These are phyloP conservation scores for Bruguiera gymnorhiza DNA, from an alignment of 345 rosid genomes.

Conservation along the genomic window DNA sequence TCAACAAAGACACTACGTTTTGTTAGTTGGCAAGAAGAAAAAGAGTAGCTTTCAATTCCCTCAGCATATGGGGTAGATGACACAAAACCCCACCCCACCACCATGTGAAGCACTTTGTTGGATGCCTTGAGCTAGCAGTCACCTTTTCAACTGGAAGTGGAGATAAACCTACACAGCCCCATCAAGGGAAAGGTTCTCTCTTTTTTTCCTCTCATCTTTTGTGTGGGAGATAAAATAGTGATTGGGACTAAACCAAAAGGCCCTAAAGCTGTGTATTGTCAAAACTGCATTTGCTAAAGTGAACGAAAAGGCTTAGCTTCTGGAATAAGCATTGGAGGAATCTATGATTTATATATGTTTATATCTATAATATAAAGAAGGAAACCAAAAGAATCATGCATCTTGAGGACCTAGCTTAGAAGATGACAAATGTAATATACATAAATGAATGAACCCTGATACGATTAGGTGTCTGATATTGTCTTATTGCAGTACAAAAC, in stretches of 20 bases:
- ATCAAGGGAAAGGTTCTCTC: constrained; percentile 17
- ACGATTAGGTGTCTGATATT: constrained; percentile 23
- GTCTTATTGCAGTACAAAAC: constrained; percentile 27
- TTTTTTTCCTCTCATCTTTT: neutral
- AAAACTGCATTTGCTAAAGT: neutral
- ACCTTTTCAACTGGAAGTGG: constrained; percentile 21
- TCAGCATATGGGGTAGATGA: neutral
- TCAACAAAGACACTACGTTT: constrained; percentile 10
- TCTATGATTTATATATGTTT: neutral
- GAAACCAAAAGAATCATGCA: no score
- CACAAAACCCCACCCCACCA: constrained; percentile 27
- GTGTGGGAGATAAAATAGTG: no score
- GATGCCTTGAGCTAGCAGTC: constrained; percentile 38
- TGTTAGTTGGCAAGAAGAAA: constrained; percentile 15
- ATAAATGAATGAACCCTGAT: constrained; percentile 14
- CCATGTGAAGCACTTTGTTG: constrained; percentile 36
- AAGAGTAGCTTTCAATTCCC: constrained; percentile 22
- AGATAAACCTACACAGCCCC: neutral
- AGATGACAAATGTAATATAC: constrained; percentile 16
- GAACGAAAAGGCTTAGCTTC: constrained; percentile 12
- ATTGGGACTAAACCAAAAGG: constrained; percentile 14
- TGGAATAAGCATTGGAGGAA: constrained; percentile 1
- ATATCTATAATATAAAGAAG: no score
- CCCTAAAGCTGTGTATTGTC: constrained; percentile 18
- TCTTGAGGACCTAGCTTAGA: neutral